phyloP scores from a whole-genome alignment of 192 early-diverging fungal species.

The Physocladia obscura region DNA sequence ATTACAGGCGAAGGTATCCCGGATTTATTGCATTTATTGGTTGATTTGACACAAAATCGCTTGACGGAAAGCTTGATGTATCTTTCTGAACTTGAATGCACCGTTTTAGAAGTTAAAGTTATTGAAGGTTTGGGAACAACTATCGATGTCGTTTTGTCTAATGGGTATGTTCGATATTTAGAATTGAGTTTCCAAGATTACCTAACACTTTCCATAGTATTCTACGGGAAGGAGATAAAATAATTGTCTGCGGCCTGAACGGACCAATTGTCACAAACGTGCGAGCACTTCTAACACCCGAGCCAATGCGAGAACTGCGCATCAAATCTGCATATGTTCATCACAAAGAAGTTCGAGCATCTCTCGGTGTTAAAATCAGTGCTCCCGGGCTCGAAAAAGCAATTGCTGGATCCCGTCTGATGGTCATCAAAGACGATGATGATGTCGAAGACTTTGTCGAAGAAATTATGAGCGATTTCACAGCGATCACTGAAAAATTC shows the following conservation, averaged over 20 bases:
- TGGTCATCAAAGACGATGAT: slow-evolving; percentile 92
- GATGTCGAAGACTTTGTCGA: slow-evolving; percentile 94
- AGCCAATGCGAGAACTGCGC: slow-evolving; percentile 95
- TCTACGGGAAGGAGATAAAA: slow-evolving; percentile 91
- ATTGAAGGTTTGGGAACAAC: slow-evolving; percentile 98
- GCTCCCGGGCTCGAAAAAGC: slow-evolving; percentile 94
- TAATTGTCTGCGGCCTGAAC: slow-evolving; percentile 91
- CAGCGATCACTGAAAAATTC: slow-evolving; percentile 70
- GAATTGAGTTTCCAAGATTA: not conserved
- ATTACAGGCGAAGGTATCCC: slow-evolving; percentile 97
- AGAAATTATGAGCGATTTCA: slow-evolving; percentile 91
- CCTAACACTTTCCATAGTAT: slow-evolving; percentile 35
- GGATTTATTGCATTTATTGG: slow-evolving; percentile 88
- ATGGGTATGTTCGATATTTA: slow-evolving; percentile 43
- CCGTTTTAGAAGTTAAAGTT: slow-evolving; percentile 98
- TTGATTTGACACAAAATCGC: slow-evolving; percentile 88
- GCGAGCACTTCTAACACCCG: slow-evolving; percentile 95
- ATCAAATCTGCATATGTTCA: slow-evolving; percentile 95
- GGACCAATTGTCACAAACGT: slow-evolving; percentile 93
- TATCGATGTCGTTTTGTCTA: slow-evolving; percentile 94
- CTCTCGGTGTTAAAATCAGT: slow-evolving; percentile 93
- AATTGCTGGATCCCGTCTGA: slow-evolving; percentile 91
- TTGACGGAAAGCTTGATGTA: slow-evolving; percentile 98
- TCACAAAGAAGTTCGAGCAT: slow-evolving; percentile 94
- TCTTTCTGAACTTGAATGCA: slow-evolving; percentile 92